These are phyloP conservation scores for Noccaea bulbosa DNA, from an alignment of 345 rosid species.

Conservation along the genomic window DNA sequence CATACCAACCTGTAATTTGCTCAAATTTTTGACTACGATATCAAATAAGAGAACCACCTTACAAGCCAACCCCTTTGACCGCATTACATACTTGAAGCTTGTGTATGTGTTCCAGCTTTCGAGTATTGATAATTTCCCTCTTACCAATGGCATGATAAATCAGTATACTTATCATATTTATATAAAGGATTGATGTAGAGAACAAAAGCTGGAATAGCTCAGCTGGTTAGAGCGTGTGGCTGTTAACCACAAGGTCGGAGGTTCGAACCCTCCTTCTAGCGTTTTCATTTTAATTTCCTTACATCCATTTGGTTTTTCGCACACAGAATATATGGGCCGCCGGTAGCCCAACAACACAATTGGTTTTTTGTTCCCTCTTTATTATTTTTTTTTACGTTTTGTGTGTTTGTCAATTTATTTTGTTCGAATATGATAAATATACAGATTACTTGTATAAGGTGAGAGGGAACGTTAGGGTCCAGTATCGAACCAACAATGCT, in stretches of 20 bases:
- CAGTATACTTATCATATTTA: too few species aligned
- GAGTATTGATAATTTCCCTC: too few species aligned
- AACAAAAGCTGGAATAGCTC: slow-evolving; percentile 69
- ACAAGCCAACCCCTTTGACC: too few species aligned
- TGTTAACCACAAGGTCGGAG: slow-evolving; percentile 95
- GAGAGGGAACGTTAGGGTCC: background rate
- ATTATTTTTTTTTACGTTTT: background rate
- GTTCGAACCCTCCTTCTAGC: slow-evolving; percentile 80
- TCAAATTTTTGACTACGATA: background rate
- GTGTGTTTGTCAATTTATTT: background rate
- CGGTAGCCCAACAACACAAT: background rate
- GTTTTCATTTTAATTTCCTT: background rate
- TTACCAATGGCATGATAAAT: too few species aligned
- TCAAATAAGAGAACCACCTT: too few species aligned
- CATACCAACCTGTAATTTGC: background rate
- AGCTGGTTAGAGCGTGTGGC: slow-evolving; percentile 94
- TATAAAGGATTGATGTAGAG: too few species aligned
- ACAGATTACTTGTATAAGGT: background rate
- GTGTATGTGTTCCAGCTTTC: background rate
- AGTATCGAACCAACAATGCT: slow-evolving; percentile 11
- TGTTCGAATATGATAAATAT: background rate
- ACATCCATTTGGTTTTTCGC: background rate
- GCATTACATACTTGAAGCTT: too few species aligned
- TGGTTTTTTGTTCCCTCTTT: background rate
- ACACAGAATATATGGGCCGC: background rate